Evolutionary conservation across 2,329 filamentous ascomycete species (phyloP).

Genomic region (Ophiostoma perfectum): DNA sequence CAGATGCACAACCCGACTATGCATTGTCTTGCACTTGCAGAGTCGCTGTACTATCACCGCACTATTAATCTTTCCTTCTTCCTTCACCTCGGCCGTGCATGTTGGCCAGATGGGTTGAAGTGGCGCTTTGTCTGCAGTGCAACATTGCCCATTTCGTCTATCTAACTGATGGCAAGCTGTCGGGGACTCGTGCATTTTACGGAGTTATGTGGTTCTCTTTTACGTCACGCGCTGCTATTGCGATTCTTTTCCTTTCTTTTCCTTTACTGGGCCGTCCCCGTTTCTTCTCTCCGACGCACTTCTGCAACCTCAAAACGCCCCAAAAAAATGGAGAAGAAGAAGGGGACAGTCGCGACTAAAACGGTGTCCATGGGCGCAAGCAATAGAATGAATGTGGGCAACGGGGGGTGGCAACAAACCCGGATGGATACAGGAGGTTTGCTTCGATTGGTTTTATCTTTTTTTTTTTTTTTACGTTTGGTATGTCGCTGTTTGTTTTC

Average conservation of each 20-base stretch:
- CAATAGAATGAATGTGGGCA: conserved; percentile 20
- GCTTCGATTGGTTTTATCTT: not conserved
- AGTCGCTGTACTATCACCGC: conserved; percentile 24
- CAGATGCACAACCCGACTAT: not conserved
- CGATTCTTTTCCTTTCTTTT: conserved; percentile 1
- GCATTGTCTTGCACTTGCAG: not conserved
- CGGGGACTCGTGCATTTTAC: conserved; percentile 13
- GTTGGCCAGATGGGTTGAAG: not conserved
- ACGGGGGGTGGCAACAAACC: conserved; percentile 16
- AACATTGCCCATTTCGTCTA: not conserved
- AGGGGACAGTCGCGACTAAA: conserved; percentile 6
- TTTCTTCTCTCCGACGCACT: conserved; percentile 13
- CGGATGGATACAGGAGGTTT: conserved; percentile 18
- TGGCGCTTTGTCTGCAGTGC: conserved; percentile 5
- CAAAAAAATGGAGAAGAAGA: conserved; percentile 14
- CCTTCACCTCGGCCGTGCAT: not conserved
- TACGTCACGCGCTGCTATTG: not conserved
- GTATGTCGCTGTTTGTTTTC: conserved; percentile 14
- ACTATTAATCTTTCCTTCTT: conserved; percentile 16
- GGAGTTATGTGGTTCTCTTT: conserved; percentile 12
- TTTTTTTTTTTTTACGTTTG: conserved; percentile 7
- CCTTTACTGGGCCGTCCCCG: not conserved
- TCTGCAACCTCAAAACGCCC: not conserved
- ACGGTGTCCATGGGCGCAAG: conserved; percentile 20
- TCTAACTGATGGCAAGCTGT: not conserved